Evolutionary conservation across 1,139 yeast species (phyloP).

Genomic region (Taiozyma sp.): DNA sequence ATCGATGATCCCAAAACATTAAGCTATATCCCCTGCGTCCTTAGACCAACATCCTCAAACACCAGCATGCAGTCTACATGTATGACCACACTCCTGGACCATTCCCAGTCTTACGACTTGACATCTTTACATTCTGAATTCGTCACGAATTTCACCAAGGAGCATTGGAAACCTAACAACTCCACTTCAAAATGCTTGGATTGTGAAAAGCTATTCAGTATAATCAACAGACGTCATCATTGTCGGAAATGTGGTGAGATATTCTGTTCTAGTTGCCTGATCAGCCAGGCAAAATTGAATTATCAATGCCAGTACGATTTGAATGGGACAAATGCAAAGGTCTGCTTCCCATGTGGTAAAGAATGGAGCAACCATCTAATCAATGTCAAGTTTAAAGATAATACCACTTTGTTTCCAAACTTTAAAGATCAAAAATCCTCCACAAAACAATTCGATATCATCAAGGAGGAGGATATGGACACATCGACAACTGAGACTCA

Average conservation of each 20-base stretch:
- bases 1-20: slow-evolving; percentile 22
- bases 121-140: not conserved
- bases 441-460: not conserved
- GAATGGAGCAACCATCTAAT: slow-evolving; percentile 16
- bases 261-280: slow-evolving; percentile 45
- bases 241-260: slow-evolving; percentile 93
- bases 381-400: slow-evolving; percentile 15
- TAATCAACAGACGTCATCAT: slow-evolving; percentile 86
- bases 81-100: not conserved
- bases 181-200: slow-evolving; percentile 58
- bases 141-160: slow-evolving; percentile 28
- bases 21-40: slow-evolving; percentile 23
- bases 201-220: slow-evolving; percentile 59
- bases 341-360: slow-evolving; percentile 22
- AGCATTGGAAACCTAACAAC: slow-evolving; percentile 80
- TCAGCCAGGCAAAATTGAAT: slow-evolving; percentile 18
- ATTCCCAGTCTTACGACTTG: not conserved
- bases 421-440: slow-evolving; percentile 1
- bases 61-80: not conserved
- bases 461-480: not conserved
- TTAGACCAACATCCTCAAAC: slow-evolving; percentile 12
- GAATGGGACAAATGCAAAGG: slow-evolving; percentile 18
- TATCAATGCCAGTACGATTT: slow-evolving; percentile 17
- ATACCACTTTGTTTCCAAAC: slow-evolving; percentile 7
- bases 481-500: not conserved